Percentiles rank a stretch among this genome's conserved stretches.
These are phyloP conservation scores for Penicillium sp. DNA, from an alignment of 2,329 filamentous ascomycete genomes.

Conservation along the genomic window DNA sequence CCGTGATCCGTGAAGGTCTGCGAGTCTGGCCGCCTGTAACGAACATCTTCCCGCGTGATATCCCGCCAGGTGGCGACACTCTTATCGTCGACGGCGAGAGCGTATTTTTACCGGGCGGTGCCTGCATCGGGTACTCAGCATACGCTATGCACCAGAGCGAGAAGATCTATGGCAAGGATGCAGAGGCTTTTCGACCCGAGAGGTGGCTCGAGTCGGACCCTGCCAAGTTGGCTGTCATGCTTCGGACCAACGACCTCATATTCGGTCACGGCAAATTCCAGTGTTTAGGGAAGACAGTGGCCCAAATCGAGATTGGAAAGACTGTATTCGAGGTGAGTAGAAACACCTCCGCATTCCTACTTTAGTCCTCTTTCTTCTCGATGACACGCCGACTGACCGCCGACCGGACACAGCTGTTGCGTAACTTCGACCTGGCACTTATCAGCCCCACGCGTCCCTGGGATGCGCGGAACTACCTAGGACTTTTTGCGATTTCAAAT, in stretches of 20 bases:
- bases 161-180: slow-evolving; percentile 16
- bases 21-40: slow-evolving; percentile 20
- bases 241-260: slow-evolving; percentile 15
- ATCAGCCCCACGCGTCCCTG: slow-evolving; percentile 18
- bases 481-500: slow-evolving; percentile 17
- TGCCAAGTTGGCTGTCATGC: slow-evolving; percentile 10
- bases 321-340: slow-evolving; percentile 15
- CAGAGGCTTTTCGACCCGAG: slow-evolving; percentile 17
- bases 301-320: slow-evolving; percentile 17
- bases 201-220: slow-evolving; percentile 16
- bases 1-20: slow-evolving; percentile 28
- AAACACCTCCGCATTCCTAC: not conserved
- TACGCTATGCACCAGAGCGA: slow-evolving; percentile 18
- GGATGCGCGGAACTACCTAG: slow-evolving; percentile 15
- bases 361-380: not conserved
- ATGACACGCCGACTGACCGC: not conserved
- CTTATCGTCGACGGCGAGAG: slow-evolving; percentile 15
- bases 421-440: slow-evolving; percentile 18
- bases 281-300: slow-evolving; percentile 19
- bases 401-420: slow-evolving; percentile 11
- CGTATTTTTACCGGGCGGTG: slow-evolving; percentile 14
- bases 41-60: slow-evolving; percentile 19
- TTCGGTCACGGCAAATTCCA: slow-evolving; percentile 19
- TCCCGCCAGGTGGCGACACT: slow-evolving; percentile 15
- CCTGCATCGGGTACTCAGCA: slow-evolving; percentile 16